Base-by-base conservation (phyloP, 495 filamentous ascomycete genomes). In the Aspergillus diversus region DNA sequence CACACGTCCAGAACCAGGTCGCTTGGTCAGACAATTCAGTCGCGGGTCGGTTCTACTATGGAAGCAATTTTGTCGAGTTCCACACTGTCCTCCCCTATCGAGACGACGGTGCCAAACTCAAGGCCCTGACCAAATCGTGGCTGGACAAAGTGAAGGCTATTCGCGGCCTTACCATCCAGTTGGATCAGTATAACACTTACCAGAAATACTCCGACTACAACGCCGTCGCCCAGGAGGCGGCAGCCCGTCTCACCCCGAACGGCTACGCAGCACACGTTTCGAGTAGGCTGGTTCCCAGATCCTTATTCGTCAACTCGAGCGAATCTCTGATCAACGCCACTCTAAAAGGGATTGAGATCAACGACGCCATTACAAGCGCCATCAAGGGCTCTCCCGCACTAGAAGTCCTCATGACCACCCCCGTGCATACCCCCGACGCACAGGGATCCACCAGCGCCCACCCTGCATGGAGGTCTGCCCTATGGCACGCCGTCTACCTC, bases 271-370 rank as follows among this genome's bases (percentile, higher is more conserved):
- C 59, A n/a, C 15, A 68, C 43, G 57, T 64, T 11, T 65, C 33
- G 55, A 71, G 62, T 17, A 69, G 66, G 16, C 63, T 69, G 3
- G 63, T 72, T 35, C 69, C 69, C 17, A 49, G 60, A 46, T 33
- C 51, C 31, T 53, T 72, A 57, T 67, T 76, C 56, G 43, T 66
- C n/a, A 57, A 69, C 15, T 68, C 55, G 4, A 58, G 59, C 2
- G 67, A 67, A 49, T 43, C 59, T 5, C 42, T 69, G 15, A 60
- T 63, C 5, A 60, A 63, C 33, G 67, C 54, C 16, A 55, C 63
- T 0, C 31, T 62, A 27, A 46, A 63, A 35, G 64, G 61, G 4
- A 60, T 69, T 33, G 47, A 49, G 47, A 49, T 27, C n/a, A 49
- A 49, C 47, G n/a, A 27, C 11, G 46, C 48, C 37, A 49, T 37